Evolutionary conservation across 2,329 filamentous ascomycete genomes (phyloP), one percentile per base, ranked within the genome.

Genomic region (Elsinoe necatrix): DNA sequence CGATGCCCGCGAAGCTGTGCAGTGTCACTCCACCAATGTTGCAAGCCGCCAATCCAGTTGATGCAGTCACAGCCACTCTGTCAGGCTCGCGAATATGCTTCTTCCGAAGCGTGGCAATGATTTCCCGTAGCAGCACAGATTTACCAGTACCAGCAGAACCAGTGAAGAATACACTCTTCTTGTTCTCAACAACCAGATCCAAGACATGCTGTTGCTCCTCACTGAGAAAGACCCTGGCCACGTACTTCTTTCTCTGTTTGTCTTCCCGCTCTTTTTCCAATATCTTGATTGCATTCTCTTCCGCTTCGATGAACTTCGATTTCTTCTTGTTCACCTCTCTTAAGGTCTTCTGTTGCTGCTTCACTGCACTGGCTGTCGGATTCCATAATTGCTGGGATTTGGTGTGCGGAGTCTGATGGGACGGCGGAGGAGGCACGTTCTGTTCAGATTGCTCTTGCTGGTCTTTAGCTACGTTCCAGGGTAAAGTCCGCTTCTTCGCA

Each of bases 21-120:
- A 98, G 77, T 0, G 93, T 98, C 56, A 95, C 89, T 65, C 93
- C 93, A 34, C 91, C 92, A 61, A 98, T 91, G 64, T 98, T 97
- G 73, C 92, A 97, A 18, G 93, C 93, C 50, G 93, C 95, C 55
- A 98, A 79, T 47, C 93, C 93, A 0, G 93, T 98, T 0, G 93
- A 98, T 6, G 93, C 93, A 1, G 93, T 97, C 23, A 98, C 87
- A 4, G 92, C 92, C 42, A 98, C 80, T 57, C 88, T 81, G 67
- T 96, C 93, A 0, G 86, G 83, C 62, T 95, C 89, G 51, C 80
- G 79, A 2, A 73, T 75, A 69, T 86, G 86, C 67, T 95, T 96
- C 61, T 81, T 82, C 59, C 86, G 87, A 52, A 98, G 69, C 3
- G 87, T 83, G 4, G 80, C 75, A 63, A 98, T 97, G 59, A 97